Evolutionary conservation across 768 basidiomycete species (phyloP).

Genomic region (Phylloporus arenicola): DNA sequence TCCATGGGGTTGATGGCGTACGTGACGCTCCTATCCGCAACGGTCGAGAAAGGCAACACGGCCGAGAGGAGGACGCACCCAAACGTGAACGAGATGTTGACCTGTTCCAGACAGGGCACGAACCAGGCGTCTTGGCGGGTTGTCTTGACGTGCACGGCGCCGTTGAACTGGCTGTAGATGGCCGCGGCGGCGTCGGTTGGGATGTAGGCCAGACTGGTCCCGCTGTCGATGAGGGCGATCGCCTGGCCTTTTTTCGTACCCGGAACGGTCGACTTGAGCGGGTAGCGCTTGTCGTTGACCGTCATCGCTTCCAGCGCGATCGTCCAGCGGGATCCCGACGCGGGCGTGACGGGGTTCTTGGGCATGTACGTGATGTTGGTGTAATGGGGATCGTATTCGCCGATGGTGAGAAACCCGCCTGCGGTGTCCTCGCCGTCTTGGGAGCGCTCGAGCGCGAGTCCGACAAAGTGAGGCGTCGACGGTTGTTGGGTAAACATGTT

Average conservation of each 20-base stretch:
- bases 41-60: background rate
- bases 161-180: constrained; percentile 37
- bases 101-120: constrained; percentile 29
- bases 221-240: constrained; percentile 41
- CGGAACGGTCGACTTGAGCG: constrained; percentile 27
- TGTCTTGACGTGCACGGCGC: constrained; percentile 31
- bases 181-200: constrained; percentile 31
- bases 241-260: constrained; percentile 28
- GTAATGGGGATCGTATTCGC: constrained; percentile 37
- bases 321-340: constrained; percentile 37
- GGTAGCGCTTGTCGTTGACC: constrained; percentile 28
- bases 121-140: constrained; percentile 32
- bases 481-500: constrained; percentile 38
- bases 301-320: constrained; percentile 35
- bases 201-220: constrained; percentile 36
- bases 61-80: constrained; percentile 1
- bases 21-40: constrained; percentile 10
- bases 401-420: constrained; percentile 39
- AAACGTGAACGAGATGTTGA: constrained; percentile 26
- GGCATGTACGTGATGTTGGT: constrained; percentile 27
- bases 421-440: constrained; percentile 36
- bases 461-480: constrained; percentile 35
- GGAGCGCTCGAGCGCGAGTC: constrained; percentile 39
- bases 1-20: constrained; percentile 44
- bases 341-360: constrained; percentile 32